phyloP scores from a whole-genome alignment of 2,329 filamentous ascomycete genomes.

The Neocucurbitaria cava region DNA sequence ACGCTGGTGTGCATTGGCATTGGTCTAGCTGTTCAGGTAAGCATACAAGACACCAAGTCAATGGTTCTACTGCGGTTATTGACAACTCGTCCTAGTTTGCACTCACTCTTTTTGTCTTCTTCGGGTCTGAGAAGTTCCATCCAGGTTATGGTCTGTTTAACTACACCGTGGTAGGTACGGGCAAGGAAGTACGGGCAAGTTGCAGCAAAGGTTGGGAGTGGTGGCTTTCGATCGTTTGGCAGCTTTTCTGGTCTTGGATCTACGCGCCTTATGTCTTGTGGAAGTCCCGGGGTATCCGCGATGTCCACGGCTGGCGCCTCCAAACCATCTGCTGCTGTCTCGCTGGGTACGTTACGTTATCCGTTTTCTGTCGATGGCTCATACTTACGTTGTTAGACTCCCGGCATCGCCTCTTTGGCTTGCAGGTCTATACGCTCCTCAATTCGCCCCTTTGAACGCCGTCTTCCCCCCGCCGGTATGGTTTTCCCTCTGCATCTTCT shows the following conservation, averaged over 20 bases:
- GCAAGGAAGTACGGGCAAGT: conserved; percentile 27
- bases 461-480: conserved; percentile 37
- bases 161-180: conserved; percentile 35
- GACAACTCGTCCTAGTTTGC: conserved; percentile 15
- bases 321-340: conserved; percentile 45
- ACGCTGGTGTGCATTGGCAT: conserved; percentile 37
- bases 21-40: conserved; percentile 38
- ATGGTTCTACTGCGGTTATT: neutral
- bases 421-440: conserved; percentile 39
- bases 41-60: neutral
- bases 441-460: conserved; percentile 33
- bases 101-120: conserved; percentile 39
- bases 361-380: neutral
- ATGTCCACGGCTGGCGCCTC: conserved; percentile 42
- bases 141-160: conserved; percentile 40
- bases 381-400: conserved; percentile 27
- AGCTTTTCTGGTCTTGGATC: conserved; percentile 47
- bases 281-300: conserved; percentile 41
- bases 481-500: conserved; percentile 42
- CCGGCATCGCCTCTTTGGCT: conserved; percentile 45
- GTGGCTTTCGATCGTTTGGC: conserved; percentile 47
- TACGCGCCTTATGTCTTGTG: conserved; percentile 45
- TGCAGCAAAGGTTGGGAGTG: conserved; percentile 47
- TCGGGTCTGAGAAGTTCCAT: conserved; percentile 44
- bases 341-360: conserved; percentile 38